These are phyloP conservation scores for Colletotrichum tanaceti DNA, from an alignment of 2,329 filamentous ascomycete genomes.

Conservation along the genomic window DNA sequence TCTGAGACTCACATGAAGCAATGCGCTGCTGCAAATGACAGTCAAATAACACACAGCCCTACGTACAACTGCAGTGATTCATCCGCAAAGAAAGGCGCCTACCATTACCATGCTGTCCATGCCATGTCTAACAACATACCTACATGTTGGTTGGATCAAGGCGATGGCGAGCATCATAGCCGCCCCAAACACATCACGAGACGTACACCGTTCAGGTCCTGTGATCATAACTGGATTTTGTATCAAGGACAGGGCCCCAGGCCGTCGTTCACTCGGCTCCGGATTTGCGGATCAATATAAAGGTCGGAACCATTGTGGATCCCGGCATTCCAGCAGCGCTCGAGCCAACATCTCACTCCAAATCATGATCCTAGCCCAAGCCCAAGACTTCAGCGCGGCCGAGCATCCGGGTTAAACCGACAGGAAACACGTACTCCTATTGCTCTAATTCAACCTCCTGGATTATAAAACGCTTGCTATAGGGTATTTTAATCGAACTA, in stretches of 20 bases:
- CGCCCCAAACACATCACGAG: background rate
- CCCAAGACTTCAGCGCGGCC: constrained; percentile 17
- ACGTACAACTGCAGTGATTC: background rate
- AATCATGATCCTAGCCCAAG: constrained; percentile 18
- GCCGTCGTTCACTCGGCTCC: constrained; percentile 31
- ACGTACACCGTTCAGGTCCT: background rate
- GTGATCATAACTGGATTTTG: constrained; percentile 26
- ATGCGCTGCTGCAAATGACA: background rate
- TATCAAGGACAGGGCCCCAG: constrained; percentile 25
- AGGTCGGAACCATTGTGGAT: constrained; percentile 35
- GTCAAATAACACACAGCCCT: no score
- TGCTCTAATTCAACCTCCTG: background rate
- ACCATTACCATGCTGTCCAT: background rate
- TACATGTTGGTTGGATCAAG: background rate
- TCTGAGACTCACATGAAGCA: no score
- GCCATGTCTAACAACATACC: background rate
- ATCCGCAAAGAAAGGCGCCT: background rate
- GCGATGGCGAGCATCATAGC: no score
- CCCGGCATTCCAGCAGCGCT: constrained; percentile 35
- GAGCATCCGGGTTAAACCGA: background rate
- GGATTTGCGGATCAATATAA: constrained; percentile 31
- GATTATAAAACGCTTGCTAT: constrained; percentile 12
- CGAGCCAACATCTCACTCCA: constrained; percentile 38
- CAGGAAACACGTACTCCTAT: background rate
- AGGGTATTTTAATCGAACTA: constrained; percentile 42